Percentiles rank a stretch among this genome's conserved stretches.
These are phyloP conservation scores for Pugionium cornutum DNA, from an alignment of 345 rosid species.

Conservation along the genomic window DNA sequence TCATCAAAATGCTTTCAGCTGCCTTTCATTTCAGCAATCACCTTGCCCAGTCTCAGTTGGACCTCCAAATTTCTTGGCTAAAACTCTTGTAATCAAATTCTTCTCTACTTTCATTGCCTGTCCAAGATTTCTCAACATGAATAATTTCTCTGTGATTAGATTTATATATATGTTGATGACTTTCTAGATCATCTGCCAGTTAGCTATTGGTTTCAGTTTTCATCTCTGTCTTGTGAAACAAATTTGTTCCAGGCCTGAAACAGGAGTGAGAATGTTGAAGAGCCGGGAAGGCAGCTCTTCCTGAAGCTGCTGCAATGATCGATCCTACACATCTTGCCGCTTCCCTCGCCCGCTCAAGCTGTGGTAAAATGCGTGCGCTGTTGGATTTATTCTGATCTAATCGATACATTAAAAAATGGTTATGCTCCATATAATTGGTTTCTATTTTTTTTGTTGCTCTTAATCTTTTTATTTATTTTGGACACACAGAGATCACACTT, in stretches of 20 bases:
- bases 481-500: too few species aligned
- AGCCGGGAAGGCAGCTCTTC: too few species aligned
- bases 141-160: neutral
- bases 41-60: slow-evolving; percentile 67
- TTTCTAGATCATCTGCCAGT: slow-evolving; percentile 11
- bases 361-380: too few species aligned
- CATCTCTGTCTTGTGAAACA: slow-evolving; percentile 5
- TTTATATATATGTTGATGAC: neutral
- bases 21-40: slow-evolving; percentile 93
- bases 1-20: slow-evolving; percentile 81
- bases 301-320: too few species aligned
- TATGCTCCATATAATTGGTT: too few species aligned
- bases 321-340: too few species aligned
- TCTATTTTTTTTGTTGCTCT: too few species aligned
- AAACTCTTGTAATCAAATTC: slow-evolving; percentile 98
- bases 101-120: slow-evolving; percentile 99
- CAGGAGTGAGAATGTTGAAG: slow-evolving; percentile 71
- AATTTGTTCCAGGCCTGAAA: slow-evolving; percentile 65
- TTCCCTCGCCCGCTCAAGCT: too few species aligned
- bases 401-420: too few species aligned
- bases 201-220: slow-evolving; percentile 16
- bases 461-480: too few species aligned
- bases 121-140: slow-evolving; percentile 13
- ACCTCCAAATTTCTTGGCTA: slow-evolving; percentile 78
- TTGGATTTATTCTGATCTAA: too few species aligned